Base-by-base conservation (phyloP, 352 stramenopile genomes). In the Globisporangium canariense region DNA sequence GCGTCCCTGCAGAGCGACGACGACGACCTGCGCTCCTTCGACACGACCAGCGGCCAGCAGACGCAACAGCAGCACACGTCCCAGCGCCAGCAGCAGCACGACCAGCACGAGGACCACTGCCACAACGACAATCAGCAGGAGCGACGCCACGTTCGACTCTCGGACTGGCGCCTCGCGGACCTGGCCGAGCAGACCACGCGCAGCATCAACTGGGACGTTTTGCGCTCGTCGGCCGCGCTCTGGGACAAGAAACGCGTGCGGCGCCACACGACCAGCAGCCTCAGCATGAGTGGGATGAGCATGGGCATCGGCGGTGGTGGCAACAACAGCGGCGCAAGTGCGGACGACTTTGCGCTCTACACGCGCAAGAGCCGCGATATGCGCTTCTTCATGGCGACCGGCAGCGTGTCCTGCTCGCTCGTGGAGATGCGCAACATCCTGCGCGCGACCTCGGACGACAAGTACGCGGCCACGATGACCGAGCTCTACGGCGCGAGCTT, bases 101-200 rank as follows among this genome's bases (percentile, higher is more conserved):
- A 25, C 22, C 22, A 25, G 22, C 25, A 28, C 25, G 25, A 28
- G 25, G 25, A 1, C 25, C 22, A 25, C 22, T 25, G 22, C 22
- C 28, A 1, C 50, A 40, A 14, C 50, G 30, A 14, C 50, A 57
- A 13, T 13, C 20, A 16, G 6, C 18, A 53, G 18, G 40, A 14
- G 36, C 77, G 75, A 11, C 77, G 77, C 45, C 78, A 81, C 54
- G 77, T 86, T 53, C 75, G 77, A 7, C 58, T 70, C 11, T 83
- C 73, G 36, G 75, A 86, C 65, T 67, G 69, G 36, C 74, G 74
- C 5, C 64, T 86, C 10, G 61, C 68, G 4, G 75, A 82, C 55
- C 28, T 86, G 38, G 77, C 65, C 11, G 62, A 70, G 6, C 43
- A 71, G 52, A 66, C 71, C 18, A 54, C 71, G 13, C 52, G 54